Conservation (phyloP, 164 flowering plant species). For the Pachysandra terminalis region DNA sequence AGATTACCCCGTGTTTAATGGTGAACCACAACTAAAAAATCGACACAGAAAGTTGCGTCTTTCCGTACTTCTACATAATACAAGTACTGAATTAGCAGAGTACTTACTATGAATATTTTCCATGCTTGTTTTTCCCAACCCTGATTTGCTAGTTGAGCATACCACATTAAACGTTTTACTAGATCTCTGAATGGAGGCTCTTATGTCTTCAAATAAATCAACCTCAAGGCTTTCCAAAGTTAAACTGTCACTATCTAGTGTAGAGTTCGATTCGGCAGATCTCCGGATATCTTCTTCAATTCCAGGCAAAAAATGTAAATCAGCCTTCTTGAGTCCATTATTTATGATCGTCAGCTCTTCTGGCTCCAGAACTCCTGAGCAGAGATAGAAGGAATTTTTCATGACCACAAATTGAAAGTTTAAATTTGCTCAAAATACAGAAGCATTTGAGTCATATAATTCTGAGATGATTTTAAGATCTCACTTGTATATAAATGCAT, state of each 20-base stretch:
- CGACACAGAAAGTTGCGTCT: background rate
- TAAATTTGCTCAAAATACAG: background rate
- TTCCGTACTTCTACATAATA: no score
- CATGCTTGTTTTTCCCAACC: constrained; percentile 15
- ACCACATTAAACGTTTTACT: constrained; percentile 25
- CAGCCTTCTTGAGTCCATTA: constrained; percentile 41
- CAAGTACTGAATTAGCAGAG: no score
- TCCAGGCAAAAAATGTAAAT: constrained; percentile 41
- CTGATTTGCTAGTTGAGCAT: constrained; percentile 20
- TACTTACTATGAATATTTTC: constrained; percentile 37
- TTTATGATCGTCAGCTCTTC: constrained; percentile 82
- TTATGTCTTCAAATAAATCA: constrained; percentile 67
- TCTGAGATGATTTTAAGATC: background rate
- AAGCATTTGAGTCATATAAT: background rate
- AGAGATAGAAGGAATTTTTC: background rate
- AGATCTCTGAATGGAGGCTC: constrained; percentile 79
- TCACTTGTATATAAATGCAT: constrained; percentile 12
- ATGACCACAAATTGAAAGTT: background rate
- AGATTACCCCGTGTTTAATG: no score
- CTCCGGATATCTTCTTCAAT: constrained; percentile 71
- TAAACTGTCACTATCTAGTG: constrained; percentile 65
- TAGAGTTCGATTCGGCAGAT: constrained; percentile 70
- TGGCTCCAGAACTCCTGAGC: constrained; percentile 78
- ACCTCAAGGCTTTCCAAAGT: constrained; percentile 62
- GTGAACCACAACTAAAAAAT: background rate